Evolutionary conservation across 2,329 filamentous ascomycete species (phyloP), one percentile per base, ranked within the genome.

Genomic region (Apiospora hydei): DNA sequence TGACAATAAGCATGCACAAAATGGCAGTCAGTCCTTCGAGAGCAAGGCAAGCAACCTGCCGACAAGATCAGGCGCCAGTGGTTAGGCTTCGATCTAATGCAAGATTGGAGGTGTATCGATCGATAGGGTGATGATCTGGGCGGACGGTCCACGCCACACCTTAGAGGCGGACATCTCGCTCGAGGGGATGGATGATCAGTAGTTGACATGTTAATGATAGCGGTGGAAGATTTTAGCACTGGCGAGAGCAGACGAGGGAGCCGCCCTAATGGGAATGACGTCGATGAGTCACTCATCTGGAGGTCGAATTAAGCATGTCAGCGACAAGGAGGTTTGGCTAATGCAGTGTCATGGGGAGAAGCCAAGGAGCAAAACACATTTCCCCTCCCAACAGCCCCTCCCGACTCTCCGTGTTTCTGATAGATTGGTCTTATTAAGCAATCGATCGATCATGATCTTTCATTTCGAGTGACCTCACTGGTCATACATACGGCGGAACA

Each of bases 371-470:
- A 30, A 30, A 30, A 30, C 26, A 38, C 34, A 38, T 38, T 38
- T 5, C 34, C 34, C 34, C 34, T 38, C 3, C 7, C 34, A 30
- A 3, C 26, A 30, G 26, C 26, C 26, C 30, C 21, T 10, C 21
- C 46, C 46, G 46, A 49, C 46, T 11, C 8, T 64, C 34, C 57
- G 57, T n/a, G 34, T 64, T 41, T 64, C 57, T 30, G 34, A 41
- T 64, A 64, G 34, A 41, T 64, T 64, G 57, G 34, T 14, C 57
- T 64, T 41, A 64, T n/a, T 64, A 64, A 64, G 57, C 57, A 38
- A 64, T 64, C 57, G 57, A 64, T 64, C 57, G 57, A 64, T n/a
- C 41, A 18, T 4, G 18, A 64, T 24, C 34, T 41, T 30, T 3
- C 34, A 64, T 41, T 34, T 41, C 21, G 57, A 41, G 34, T 64